Percentiles rank a stretch among this genome's conserved stretches.
These are phyloP conservation scores for Ensete glaucum DNA, from an alignment of 176 grass and related monocot species.

Conservation along the genomic window DNA sequence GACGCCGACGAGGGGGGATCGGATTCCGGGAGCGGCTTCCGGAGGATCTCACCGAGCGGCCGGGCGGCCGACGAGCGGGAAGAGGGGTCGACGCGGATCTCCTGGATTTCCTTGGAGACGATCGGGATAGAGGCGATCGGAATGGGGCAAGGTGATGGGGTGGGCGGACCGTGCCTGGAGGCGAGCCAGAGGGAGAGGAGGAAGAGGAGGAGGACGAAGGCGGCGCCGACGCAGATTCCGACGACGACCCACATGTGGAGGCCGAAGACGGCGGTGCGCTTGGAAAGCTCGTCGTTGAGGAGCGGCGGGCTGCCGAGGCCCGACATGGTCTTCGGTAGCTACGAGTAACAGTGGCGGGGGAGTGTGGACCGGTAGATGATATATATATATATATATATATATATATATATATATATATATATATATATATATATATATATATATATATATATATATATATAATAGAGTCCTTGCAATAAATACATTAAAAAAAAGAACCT, in stretches of 20 bases:
- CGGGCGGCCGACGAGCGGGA: slow-evolving; percentile 9
- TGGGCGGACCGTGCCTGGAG: slow-evolving; percentile 19
- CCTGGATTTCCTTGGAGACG: slow-evolving; percentile 94
- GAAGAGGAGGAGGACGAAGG: slow-evolving; percentile 72
- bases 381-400: too few relatives aligned
- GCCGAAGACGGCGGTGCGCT: slow-evolving; percentile 61
- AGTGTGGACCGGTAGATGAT: not conserved
- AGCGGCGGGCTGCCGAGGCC: slow-evolving; percentile 29
- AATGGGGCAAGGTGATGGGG: slow-evolving; percentile 1
- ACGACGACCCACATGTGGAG: slow-evolving; percentile 85
- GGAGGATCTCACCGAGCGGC: slow-evolving; percentile 18
- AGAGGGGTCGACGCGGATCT: slow-evolving; percentile 54
- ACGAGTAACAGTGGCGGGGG: slow-evolving; percentile 10
- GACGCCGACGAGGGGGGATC: slow-evolving; percentile 15
- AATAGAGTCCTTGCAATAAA: too few relatives aligned
- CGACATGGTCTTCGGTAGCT: not conserved
- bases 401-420: too few relatives aligned
- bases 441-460: too few relatives aligned
- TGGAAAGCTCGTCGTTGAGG: slow-evolving; percentile 58
- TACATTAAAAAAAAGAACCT: too few relatives aligned
- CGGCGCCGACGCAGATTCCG: slow-evolving; percentile 54
- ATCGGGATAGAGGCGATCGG: slow-evolving; percentile 38
- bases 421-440: too few relatives aligned
- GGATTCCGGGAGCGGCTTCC: slow-evolving; percentile 5
- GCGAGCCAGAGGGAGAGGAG: slow-evolving; percentile 63